Evolutionary conservation across 352 stramenopile genomes (phyloP).

Genomic region (Phytopythium kandeliae): DNA sequence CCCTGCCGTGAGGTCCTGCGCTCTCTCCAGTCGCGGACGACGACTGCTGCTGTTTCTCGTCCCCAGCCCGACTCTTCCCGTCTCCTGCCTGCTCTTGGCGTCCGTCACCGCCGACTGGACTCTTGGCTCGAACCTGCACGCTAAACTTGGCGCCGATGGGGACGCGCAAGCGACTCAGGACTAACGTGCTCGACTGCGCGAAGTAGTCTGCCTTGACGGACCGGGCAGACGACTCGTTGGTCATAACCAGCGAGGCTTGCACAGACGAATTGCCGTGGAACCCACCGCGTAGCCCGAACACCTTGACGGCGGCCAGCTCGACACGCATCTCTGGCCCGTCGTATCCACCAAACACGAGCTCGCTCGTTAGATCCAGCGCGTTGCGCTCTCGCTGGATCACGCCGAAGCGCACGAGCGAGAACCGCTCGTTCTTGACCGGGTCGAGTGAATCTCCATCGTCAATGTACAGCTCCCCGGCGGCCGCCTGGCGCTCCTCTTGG

Average conservation of each 20-base stretch:
- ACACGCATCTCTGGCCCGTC: slow-evolving; percentile 63
- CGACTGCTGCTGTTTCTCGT: neutral
- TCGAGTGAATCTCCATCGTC: slow-evolving; percentile 69
- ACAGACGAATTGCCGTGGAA: slow-evolving; percentile 65
- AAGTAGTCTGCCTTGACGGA: slow-evolving; percentile 57
- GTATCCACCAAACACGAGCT: slow-evolving; percentile 36
- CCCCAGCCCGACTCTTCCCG: slow-evolving; percentile 5
- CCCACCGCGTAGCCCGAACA: slow-evolving; percentile 43
- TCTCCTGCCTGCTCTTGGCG: neutral
- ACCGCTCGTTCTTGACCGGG: slow-evolving; percentile 50
- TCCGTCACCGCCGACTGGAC: neutral
- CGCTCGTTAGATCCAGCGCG: slow-evolving; percentile 34
- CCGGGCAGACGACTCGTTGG: slow-evolving; percentile 1
- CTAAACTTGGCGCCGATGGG: slow-evolving; percentile 45
- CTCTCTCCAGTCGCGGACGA: neutral
- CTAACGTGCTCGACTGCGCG: slow-evolving; percentile 52
- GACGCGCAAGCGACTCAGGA: slow-evolving; percentile 40
- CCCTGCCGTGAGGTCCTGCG: neutral
- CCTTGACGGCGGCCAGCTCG: slow-evolving; percentile 37
- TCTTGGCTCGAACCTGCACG: slow-evolving; percentile 19
- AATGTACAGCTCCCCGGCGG: slow-evolving; percentile 62
- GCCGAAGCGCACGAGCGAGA: slow-evolving; percentile 41
- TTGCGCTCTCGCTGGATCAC: slow-evolving; percentile 29
- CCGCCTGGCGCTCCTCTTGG: slow-evolving; percentile 9
- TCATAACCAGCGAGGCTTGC: slow-evolving; percentile 14